Conservation (phyloP, 192 early-diverging fungal genomes). For the Jimgerdemannia flammicorona region DNA sequence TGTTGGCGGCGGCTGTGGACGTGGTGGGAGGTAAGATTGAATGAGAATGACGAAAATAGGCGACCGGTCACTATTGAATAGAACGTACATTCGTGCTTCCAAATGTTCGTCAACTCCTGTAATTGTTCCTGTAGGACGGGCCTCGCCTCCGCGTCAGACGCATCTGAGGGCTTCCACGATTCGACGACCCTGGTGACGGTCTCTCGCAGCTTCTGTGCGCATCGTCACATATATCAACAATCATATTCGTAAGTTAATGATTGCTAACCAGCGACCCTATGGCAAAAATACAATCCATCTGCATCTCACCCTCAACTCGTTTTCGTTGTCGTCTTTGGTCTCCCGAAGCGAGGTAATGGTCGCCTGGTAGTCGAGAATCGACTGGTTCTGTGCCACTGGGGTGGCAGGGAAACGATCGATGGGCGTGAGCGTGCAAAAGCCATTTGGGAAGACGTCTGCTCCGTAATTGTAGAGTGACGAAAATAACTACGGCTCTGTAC, state of each 20-base stretch:
- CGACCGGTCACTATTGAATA: neutral
- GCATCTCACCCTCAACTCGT: neutral
- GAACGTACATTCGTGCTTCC: neutral
- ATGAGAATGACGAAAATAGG: too few relatives aligned
- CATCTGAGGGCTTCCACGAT: neutral
- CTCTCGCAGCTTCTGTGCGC: neutral
- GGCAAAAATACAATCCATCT: too few relatives aligned
- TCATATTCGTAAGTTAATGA: neutral
- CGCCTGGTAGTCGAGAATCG: neutral
- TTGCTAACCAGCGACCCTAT: neutral
- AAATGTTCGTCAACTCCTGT: neutral
- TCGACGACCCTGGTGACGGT: neutral
- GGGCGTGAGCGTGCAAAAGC: neutral
- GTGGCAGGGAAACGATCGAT: neutral
- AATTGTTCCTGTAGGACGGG: neutral
- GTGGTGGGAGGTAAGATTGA: too few relatives aligned
- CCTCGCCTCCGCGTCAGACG: neutral
- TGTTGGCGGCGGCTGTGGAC: neutral
- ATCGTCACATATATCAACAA: neutral
- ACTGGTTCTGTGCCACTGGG: neutral
- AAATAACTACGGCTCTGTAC: neutral
- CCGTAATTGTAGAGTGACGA: neutral
- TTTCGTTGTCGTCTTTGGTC: neutral
- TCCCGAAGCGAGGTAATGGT: neutral
- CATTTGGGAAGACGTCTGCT: too few relatives aligned